phyloP scores from a whole-genome alignment of 2,329 filamentous ascomycete genomes.

The Aspergillus sojae region DNA sequence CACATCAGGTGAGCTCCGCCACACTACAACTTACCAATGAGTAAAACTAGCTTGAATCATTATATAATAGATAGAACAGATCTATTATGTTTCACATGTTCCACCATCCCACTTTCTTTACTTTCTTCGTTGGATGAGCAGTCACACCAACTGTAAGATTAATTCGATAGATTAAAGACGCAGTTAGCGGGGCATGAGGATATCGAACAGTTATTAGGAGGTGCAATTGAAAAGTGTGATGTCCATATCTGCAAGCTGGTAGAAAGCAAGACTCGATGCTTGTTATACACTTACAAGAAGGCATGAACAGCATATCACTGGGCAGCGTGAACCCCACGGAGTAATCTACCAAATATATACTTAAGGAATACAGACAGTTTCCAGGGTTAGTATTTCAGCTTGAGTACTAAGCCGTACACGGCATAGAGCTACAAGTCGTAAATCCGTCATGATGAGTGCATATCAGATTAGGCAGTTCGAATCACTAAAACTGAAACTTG shows the following conservation, averaged over 20 bases:
- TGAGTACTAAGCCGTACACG: neutral
- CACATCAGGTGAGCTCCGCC: neutral
- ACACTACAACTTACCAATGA: neutral
- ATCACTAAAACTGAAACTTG: neutral
- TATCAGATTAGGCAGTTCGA: neutral
- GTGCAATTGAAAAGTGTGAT: neutral
- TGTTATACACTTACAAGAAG: neutral
- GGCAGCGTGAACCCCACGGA: too few species aligned
- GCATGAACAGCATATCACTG: too few species aligned
- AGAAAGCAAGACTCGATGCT: neutral
- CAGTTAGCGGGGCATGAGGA: too few species aligned
- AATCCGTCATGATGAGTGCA: neutral
- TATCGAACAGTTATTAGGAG: too few species aligned
- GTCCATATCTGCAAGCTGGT: neutral
- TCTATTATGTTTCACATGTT: slow-evolving; percentile 10
- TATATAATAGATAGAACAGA: neutral
- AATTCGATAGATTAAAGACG: too few species aligned
- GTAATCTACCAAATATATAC: neutral
- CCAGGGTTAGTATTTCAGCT: too few species aligned
- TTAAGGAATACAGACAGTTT: neutral
- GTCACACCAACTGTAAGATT: neutral
- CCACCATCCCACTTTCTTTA: neutral
- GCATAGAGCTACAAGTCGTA: neutral
- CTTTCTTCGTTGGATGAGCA: neutral
- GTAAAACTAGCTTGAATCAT: neutral